Evolutionary conservation across 225 moss, liverwort and hornwort genomes (phyloP), one percentile per base, ranked within the genome.

Genomic region (Bryoerythrophyllum caledonicum): DNA sequence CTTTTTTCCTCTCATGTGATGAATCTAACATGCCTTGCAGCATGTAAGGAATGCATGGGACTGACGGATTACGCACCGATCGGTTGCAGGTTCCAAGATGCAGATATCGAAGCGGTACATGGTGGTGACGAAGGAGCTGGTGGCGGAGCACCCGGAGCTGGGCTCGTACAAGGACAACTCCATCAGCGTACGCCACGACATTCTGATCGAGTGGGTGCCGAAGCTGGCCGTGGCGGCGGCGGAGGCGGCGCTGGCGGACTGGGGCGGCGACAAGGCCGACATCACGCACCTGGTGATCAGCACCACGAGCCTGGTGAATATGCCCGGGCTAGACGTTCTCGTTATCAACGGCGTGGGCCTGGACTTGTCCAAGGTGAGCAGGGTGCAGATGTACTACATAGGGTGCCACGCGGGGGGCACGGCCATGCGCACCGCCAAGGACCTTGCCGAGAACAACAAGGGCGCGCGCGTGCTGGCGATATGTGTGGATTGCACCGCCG

Each of bases 71-170:
- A 25, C 17, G 40, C 6, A 37, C 8, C 8, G 55, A 56, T 56
- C 2, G 23, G 25, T 56, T 71, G 59, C 73, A 73, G 73, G 73
- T 49, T 61, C 73, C 16, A 73, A 73, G 49, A 73, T 73, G 73
- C 61, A 73, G 61, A 73, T 73, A 9, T 32, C 73, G 15, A 73
- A 73, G 61, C 48, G 73, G 21, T 0, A 73, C 23, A 73, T 73
- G 73, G 73, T 73, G 73, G 61, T 73, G 49, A 73, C 61, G 23
- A 73, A 73, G 73, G 73, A 73, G 73, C 23, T 73, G 61, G 73
- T 73, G 5, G 61, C 61, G 49, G 73, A 73, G 73, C 73, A 73
- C 23, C 73, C 73, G 34, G 73, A 73, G 49, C 73, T 73, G 48
- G 5, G 61, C 10, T 48, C 73, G 48, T 48, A 60, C 30, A 60